Percentiles rank a stretch among this genome's conserved stretches.
phyloP scores from a whole-genome alignment of 106 monocot species.

The Allium fistulosum region DNA sequence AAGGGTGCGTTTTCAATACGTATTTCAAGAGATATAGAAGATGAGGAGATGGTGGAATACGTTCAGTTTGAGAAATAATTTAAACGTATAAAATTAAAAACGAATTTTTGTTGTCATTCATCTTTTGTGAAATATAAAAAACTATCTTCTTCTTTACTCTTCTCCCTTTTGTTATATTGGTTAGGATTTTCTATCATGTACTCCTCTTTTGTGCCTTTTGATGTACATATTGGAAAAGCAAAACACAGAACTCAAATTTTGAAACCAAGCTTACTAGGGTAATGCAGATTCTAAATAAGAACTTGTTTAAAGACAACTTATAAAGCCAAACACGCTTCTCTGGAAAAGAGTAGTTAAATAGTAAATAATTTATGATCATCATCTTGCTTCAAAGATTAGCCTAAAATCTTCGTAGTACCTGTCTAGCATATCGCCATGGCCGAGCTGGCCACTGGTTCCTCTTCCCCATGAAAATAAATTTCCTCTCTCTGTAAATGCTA shows the following conservation, averaged over 20 bases:
- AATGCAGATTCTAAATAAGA: not conserved
- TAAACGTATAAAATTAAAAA: too few species aligned
- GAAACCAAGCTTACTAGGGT: not conserved
- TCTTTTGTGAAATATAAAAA: too few species aligned
- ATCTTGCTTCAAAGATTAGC: not conserved
- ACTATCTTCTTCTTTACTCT: too few species aligned
- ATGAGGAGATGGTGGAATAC: not conserved
- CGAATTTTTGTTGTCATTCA: too few species aligned
- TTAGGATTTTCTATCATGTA: too few species aligned
- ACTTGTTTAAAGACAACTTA: not conserved
- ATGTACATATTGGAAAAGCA: not conserved
- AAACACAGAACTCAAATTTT: not conserved
- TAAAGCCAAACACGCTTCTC: not conserved
- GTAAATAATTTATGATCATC: not conserved
- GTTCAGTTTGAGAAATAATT: not conserved
- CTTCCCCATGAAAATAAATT: constrained; percentile 64
- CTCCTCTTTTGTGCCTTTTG: too few species aligned
- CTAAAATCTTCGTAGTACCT: constrained; percentile 1
- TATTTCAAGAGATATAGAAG: not conserved
- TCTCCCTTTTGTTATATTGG: too few species aligned
- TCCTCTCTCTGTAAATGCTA: constrained; percentile 66
- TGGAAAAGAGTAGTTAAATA: too few species aligned
- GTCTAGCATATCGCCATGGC: constrained; percentile 11
- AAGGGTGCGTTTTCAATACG: not conserved
- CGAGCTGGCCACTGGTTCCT: constrained; percentile 12